Evolutionary conservation across 306 rosid species (phyloP).

Genomic region (Glycine tomentella): DNA sequence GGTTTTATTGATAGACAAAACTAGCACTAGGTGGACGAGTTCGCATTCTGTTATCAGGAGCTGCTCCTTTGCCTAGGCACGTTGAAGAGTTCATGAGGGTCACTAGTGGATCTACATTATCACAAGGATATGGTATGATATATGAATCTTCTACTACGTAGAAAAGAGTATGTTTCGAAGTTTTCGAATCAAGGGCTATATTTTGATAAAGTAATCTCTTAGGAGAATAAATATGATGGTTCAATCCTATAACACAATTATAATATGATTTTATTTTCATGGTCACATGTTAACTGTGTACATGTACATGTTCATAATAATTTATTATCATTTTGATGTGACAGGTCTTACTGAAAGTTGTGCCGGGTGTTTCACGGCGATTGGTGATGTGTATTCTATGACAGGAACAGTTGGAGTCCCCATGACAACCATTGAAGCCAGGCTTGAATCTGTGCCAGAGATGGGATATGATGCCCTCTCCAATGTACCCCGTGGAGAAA

Average conservation of each 20-base stretch:
- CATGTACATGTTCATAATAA: constrained; percentile 12
- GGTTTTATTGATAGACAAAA: constrained; percentile 61
- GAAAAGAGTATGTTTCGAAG: no score
- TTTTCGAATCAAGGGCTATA: no score
- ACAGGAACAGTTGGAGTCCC: constrained; percentile 87
- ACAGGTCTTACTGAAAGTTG: constrained; percentile 93
- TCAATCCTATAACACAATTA: not conserved
- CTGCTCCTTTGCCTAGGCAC: constrained; percentile 85
- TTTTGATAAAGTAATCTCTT: not conserved
- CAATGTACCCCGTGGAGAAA: constrained; percentile 76
- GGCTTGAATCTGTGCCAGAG: constrained; percentile 77
- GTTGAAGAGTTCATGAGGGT: constrained; percentile 90
- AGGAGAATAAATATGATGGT: not conserved
- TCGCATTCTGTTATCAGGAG: constrained; percentile 80
- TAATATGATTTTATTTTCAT: not conserved
- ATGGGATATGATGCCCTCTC: constrained; percentile 80
- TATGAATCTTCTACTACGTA: constrained; percentile 25
- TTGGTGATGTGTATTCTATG: constrained; percentile 77
- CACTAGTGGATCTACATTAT: constrained; percentile 73
- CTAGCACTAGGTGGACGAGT: constrained; percentile 83
- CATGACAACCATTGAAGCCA: constrained; percentile 80
- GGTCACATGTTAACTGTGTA: constrained; percentile 34
- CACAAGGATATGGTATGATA: constrained; percentile 89
- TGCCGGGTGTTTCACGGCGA: constrained; percentile 82
- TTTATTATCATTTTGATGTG: constrained; percentile 8